Base-by-base conservation (phyloP, 2,329 filamentous ascomycete genomes). In the Metarhizium rileyi region DNA sequence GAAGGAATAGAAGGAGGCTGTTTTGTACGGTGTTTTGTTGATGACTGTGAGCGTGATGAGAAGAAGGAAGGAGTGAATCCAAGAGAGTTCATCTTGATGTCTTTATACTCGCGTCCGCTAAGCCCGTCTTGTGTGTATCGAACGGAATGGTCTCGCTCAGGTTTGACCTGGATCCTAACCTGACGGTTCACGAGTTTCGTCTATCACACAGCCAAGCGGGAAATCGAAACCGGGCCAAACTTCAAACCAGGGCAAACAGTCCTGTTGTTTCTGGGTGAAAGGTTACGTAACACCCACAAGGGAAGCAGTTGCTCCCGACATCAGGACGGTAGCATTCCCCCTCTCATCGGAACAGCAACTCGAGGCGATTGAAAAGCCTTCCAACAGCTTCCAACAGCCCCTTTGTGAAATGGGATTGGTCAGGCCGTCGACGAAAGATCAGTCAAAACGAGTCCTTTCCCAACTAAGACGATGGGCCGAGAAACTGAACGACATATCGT, bases 81-180 rank as follows among this genome's bases (percentile, higher is more conserved):
- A 9, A n/a, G 26, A 20, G 43, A 47, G 47, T 23, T 27, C 36
- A 40, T 52, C 44, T 9, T 9, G 22, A 33, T 46, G 3, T 22
- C 36, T 48, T 50, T 53, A 53, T 53, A 53, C 51, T 44, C 20
- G 47, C 25, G 44, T 16, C 10, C 33, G 7, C 20, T n/a, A 14
- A 20, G n/a, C 6, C n/a, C n/a, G 16, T 38, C 18, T 12, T 20
- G 16, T 36, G 10, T 36, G 5, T 14, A n/a, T 14, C 10, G 10
- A n/a, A n/a, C 7, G 7, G 14, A 36, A 30, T 12, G 12, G 28
- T 30, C 28, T 30, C 12, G 28, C 7, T n/a, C 33, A n/a, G 33
- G 10, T 38, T 20, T 7, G 5, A 18, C 35, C 5, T 38, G 6
- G 27, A 28, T 10, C 27, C 27, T 28, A 10, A 28, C 10, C 27